Evolutionary conservation across 495 filamentous ascomycete species (phyloP).

Genomic region (Lophiostoma macrostomum): DNA sequence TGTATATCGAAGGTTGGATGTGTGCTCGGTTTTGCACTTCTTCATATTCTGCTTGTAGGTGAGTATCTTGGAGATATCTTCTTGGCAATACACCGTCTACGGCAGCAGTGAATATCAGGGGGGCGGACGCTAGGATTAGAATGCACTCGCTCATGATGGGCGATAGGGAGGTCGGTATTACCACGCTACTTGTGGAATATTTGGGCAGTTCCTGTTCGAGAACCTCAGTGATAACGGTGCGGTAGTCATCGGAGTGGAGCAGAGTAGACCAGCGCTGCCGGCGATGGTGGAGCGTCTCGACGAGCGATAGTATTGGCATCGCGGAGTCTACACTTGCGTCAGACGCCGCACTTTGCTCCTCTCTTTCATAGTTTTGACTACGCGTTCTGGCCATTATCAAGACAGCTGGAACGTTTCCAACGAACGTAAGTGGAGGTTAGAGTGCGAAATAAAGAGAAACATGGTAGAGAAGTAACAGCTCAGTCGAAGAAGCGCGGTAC

Average conservation of each 20-base stretch:
- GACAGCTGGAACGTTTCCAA: not conserved
- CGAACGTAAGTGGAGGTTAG: no score
- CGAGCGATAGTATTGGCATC: not conserved
- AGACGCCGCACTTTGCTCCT: no score
- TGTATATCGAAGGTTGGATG: constrained; percentile 22
- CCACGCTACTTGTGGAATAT: constrained; percentile 9
- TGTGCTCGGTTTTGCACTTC: constrained; percentile 5
- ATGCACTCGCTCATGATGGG: constrained; percentile 16
- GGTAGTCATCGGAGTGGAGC: constrained; percentile 5
- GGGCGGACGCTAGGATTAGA: constrained; percentile 18
- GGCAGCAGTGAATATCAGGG: constrained; percentile 9
- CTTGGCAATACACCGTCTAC: constrained; percentile 10
- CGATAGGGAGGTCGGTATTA: not conserved
- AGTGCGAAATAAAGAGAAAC: no score
- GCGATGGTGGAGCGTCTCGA: not conserved
- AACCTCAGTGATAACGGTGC: constrained; percentile 7
- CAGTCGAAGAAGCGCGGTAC: no score
- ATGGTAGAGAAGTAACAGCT: no score
- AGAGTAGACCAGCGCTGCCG: not conserved
- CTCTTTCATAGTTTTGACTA: not conserved
- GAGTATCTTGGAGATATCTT: not conserved
- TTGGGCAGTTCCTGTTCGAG: constrained; percentile 16
- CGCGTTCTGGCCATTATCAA: not conserved
- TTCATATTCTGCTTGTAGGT: constrained; percentile 8
- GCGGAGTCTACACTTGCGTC: no score